Evolutionary conservation across 306 rosid species (phyloP).

Genomic region (Glycyrrhiza uralensis): DNA sequence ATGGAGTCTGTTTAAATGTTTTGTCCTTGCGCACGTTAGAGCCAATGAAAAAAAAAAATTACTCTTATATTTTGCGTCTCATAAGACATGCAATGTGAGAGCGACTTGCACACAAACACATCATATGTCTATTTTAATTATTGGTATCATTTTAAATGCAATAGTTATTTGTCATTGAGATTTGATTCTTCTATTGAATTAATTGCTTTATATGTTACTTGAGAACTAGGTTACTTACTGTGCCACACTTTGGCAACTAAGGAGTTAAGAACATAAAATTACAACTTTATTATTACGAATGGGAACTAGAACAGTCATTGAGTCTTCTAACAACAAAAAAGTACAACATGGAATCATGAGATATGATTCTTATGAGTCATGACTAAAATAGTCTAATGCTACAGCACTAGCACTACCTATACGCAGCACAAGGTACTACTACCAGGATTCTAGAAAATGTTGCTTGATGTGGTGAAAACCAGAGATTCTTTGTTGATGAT

Average conservation of each 20-base stretch:
- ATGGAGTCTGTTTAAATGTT: too few relatives aligned
- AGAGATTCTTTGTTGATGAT: conserved; percentile 19
- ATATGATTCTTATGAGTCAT: conserved; percentile 27
- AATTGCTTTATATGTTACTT: background rate
- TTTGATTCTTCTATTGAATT: background rate
- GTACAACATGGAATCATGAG: conserved; percentile 29
- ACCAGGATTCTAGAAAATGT: background rate
- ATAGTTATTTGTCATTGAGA: background rate
- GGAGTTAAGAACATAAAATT: background rate
- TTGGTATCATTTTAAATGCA: background rate
- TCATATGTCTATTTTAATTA: too few relatives aligned
- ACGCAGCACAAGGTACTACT: conserved; percentile 6
- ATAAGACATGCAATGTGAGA: too few relatives aligned
- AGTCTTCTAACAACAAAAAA: conserved; percentile 29
- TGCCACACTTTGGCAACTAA: background rate
- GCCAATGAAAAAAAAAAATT: too few relatives aligned
- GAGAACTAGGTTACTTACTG: background rate
- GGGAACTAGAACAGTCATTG: conserved; percentile 15
- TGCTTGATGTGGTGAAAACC: background rate
- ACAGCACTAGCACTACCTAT: conserved; percentile 24
- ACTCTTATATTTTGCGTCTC: too few relatives aligned
- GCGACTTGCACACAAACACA: too few relatives aligned
- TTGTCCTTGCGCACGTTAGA: too few relatives aligned
- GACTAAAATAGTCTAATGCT: conserved; percentile 27
- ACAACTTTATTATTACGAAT: conserved; percentile 20